phyloP scores from a whole-genome alignment of 2,329 filamentous ascomycete genomes.

The Lasiodiplodia hormozganensis region DNA sequence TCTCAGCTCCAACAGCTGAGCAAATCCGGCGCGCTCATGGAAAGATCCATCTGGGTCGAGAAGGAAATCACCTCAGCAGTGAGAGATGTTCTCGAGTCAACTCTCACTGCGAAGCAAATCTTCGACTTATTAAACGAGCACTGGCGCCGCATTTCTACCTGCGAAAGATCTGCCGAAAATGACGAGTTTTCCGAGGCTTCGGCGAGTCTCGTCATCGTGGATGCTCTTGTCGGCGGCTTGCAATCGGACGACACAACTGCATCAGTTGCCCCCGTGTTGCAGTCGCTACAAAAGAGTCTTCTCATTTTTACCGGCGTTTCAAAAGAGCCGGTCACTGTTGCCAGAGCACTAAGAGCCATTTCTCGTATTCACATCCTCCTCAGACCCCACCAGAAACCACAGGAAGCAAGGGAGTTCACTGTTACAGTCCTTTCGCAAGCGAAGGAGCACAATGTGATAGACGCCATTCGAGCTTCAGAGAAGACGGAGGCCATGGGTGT shows the following conservation, averaged over 20 bases:
- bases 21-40: slow-evolving; percentile 1
- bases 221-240: slow-evolving; percentile 22
- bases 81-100: slow-evolving; percentile 39
- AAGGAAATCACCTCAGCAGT: slow-evolving; percentile 36
- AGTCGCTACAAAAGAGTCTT: slow-evolving; percentile 20
- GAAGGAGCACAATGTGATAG: slow-evolving; percentile 7
- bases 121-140: slow-evolving; percentile 41
- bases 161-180: slow-evolving; percentile 2
- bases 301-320: slow-evolving; percentile 18
- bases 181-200: slow-evolving; percentile 8
- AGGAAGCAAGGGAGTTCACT: slow-evolving; percentile 13
- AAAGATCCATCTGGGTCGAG: slow-evolving; percentile 42
- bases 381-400: slow-evolving; percentile 13
- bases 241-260: slow-evolving; percentile 23
- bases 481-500: slow-evolving; percentile 9
- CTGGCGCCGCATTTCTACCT: slow-evolving; percentile 16
- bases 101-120: slow-evolving; percentile 43
- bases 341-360: slow-evolving; percentile 20
- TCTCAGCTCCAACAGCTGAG: slow-evolving; percentile 37
- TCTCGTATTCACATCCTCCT: slow-evolving; percentile 25
- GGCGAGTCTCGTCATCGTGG: slow-evolving; percentile 26
- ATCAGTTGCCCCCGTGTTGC: slow-evolving; percentile 11
- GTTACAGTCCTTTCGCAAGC: slow-evolving; percentile 6
- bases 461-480: slow-evolving; percentile 12
- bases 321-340: slow-evolving; percentile 23